Base-by-base conservation (phyloP, 2,329 filamentous ascomycete genomes). In the Emericellopsis atlantica region DNA sequence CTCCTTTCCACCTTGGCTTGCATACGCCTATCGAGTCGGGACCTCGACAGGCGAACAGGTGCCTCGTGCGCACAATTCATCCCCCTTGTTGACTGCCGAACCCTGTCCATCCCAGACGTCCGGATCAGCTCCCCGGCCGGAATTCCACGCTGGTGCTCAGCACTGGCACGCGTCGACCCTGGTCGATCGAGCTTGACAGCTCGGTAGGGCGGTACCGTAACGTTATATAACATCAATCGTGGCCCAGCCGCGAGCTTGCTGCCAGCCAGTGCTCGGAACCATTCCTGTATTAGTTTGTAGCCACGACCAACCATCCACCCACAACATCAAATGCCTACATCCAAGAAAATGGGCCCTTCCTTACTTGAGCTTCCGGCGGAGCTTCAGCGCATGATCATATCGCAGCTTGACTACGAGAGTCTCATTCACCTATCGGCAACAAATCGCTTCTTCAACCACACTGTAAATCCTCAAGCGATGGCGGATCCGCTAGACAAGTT, bases 321-420 rank as follows among this genome's bases (percentile, higher is more conserved):
- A 3, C 26, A 4, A 9, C 26, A 21, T 12, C 26, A 9, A 3
- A 9, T 29, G 8, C 26, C 8, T 9, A 29, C 46, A 4, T 43
- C 64, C 31, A 59, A 64, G 40, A 7, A 29, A 29, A 29, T 29
- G 26, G 26, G 26, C 8, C 26, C 26, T 4, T 29, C 26, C 8
- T 12, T 29, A 12, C 26, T 29, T 29, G 50, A 52, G 14, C 52
- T 65, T 9, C 60, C 62, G 1, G 36, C 39, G 15, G 55, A 60
- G 40, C 41, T 65, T 11, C 57, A 58, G 32, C 45, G 46, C 2
- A 54, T 59, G 29, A 49, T 65, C 34, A 57, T 57, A 40, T 54
- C 52, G 5, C 39, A 54, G 22, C 46, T 65, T n/a, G 60, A 64
- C 47, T 65, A 65, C 37, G 57, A 62, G 45, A 53, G 59, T n/a